A percentile compares a stretch with the other conserved stretches of the same genome.
These are phyloP conservation scores for Microcyclospora pomicola DNA, from an alignment of 2,329 filamentous ascomycete species.

Conservation along the genomic window DNA sequence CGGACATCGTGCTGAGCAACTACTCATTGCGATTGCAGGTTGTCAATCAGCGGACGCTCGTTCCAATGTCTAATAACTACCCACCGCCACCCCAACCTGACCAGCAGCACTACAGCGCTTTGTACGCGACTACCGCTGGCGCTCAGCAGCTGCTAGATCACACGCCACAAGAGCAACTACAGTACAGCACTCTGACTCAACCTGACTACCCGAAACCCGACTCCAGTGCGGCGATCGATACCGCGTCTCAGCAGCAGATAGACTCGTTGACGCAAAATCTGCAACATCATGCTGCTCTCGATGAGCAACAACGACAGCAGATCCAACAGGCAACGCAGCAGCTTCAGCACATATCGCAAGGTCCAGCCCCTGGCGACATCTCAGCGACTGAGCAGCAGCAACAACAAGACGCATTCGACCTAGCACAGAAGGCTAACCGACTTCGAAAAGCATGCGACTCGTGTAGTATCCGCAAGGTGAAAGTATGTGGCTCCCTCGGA, in stretches of 20 bases:
- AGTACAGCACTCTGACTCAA: conserved; percentile 21
- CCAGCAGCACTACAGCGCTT: conserved; percentile 22
- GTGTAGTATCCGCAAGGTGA: conserved; percentile 27
- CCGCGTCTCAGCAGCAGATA: conserved; percentile 17
- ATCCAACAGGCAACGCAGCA: conserved; percentile 17
- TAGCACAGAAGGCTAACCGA: conserved; percentile 22
- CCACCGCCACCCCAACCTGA: conserved; percentile 22
- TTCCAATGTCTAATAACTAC: conserved; percentile 21
- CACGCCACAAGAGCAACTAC: conserved; percentile 20
- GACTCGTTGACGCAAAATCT: conserved; percentile 20
- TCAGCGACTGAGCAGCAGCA: conserved; percentile 11
- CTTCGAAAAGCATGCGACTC: conserved; percentile 28
- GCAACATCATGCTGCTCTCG: conserved; percentile 16
- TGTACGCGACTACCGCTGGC: conserved; percentile 19
- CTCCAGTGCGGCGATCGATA: conserved; percentile 13
- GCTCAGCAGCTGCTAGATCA: conserved; percentile 21
- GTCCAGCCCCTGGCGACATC: conserved; percentile 10
- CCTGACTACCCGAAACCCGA: conserved; percentile 24
- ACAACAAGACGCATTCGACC: conserved; percentile 2
- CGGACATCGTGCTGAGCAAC: no score
- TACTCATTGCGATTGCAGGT: no score
- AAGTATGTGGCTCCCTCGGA: conserved; percentile 15
- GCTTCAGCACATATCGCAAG: conserved; percentile 12
- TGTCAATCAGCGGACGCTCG: no score
- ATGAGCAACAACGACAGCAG: conserved; percentile 20